Percentiles rank a stretch among this genome's conserved stretches.
Evolutionary conservation across 768 basidiomycete genomes (phyloP).

Genomic region (Dentipellis fragilis): DNA sequence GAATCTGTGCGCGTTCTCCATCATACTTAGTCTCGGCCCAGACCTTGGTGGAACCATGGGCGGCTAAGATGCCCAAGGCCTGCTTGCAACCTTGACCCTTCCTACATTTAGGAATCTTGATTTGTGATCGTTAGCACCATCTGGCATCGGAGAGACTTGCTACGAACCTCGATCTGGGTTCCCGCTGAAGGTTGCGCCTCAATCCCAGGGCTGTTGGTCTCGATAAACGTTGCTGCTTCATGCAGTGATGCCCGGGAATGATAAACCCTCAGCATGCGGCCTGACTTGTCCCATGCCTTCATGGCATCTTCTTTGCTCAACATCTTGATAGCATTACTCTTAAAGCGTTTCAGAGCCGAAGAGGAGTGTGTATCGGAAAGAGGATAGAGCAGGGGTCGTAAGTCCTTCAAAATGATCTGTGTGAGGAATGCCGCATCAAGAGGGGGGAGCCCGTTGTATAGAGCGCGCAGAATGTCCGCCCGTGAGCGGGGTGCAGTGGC

Average conservation of each 20-base stretch:
- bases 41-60: conserved; percentile 28
- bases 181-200: conserved; percentile 39
- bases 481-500: conserved; percentile 24
- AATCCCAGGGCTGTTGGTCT: conserved; percentile 20
- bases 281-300: conserved; percentile 58
- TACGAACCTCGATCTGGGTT: conserved; percentile 47
- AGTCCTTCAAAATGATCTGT: conserved; percentile 83
- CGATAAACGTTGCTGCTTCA: conserved; percentile 36
- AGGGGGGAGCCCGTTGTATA: conserved; percentile 55
- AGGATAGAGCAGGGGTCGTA: conserved; percentile 72
- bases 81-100: conserved; percentile 59
- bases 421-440: conserved; percentile 59
- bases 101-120: conserved; percentile 70
- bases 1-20: conserved; percentile 91
- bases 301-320: conserved; percentile 59
- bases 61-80: conserved; percentile 33
- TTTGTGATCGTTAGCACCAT: not conserved
- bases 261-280: conserved; percentile 43
- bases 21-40: conserved; percentile 95
- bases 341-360: conserved; percentile 42
- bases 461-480: conserved; percentile 33
- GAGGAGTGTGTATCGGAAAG: conserved; percentile 41
- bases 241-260: conserved; percentile 48
- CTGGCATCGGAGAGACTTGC: not conserved
- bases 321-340: conserved; percentile 42